A percentile compares a stretch with the other conserved stretches of the same genome.
Evolutionary conservation across 257 asterid genomes (phyloP).

Genomic region (Solanum clarkiae): DNA sequence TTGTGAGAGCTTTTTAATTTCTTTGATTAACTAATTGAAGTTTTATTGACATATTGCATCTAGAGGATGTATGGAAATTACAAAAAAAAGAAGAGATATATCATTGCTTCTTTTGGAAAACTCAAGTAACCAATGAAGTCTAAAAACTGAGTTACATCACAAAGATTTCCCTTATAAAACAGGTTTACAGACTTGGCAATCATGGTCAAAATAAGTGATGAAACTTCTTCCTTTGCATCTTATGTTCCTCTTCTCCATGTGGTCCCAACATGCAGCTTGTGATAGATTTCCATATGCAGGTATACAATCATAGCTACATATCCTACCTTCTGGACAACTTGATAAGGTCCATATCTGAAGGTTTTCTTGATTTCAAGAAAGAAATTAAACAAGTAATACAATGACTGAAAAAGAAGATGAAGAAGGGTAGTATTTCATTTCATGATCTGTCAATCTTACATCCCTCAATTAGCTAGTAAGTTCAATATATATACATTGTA

Average conservation of each 20-base stretch:
- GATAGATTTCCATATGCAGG: background rate
- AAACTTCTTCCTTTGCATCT: background rate
- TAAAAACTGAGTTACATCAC: background rate
- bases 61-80: background rate
- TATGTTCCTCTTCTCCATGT: background rate
- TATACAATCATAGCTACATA: background rate
- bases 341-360: background rate
- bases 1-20: background rate
- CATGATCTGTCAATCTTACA: too few species aligned
- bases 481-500: too few species aligned
- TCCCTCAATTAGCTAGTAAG: too few species aligned
- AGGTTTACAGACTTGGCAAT: background rate
- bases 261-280: background rate
- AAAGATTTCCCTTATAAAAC: background rate
- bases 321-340: background rate
- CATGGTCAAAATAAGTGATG: background rate
- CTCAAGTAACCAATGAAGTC: background rate
- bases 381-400: too few species aligned
- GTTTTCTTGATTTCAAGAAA: too few species aligned
- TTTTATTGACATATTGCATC: background rate
- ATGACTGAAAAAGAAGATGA: too few species aligned
- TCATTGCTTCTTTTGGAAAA: background rate
- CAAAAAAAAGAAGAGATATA: background rate
- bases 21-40: background rate
- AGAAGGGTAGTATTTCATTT: too few species aligned